Conservation (phyloP, 768 basidiomycete species). For the Panellus pusillus region DNA sequence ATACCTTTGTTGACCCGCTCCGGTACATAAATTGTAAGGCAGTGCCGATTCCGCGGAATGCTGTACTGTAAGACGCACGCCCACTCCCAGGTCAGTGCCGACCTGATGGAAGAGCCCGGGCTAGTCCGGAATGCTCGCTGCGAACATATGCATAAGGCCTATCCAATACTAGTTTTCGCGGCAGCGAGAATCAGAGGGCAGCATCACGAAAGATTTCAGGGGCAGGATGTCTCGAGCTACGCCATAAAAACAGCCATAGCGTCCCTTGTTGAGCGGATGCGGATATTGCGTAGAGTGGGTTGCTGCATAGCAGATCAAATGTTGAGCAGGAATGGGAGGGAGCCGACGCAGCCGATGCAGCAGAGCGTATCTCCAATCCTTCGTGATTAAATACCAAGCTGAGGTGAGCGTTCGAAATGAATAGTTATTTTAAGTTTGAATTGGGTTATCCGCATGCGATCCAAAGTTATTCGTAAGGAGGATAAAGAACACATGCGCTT, state of each 20-base stretch:
- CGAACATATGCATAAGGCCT: no score
- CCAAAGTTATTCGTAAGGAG: slow-evolving; percentile 39
- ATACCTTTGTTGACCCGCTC: no score
- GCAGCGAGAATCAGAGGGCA: background rate
- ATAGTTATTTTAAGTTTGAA: slow-evolving; percentile 58
- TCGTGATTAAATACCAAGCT: slow-evolving; percentile 19
- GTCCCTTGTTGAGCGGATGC: slow-evolving; percentile 76
- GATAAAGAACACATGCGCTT: slow-evolving; percentile 19
- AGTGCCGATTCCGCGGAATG: no score
- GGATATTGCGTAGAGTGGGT: slow-evolving; percentile 73
- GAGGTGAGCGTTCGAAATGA: slow-evolving; percentile 40
- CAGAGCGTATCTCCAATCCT: background rate
- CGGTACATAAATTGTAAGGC: no score
- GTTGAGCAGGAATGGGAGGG: slow-evolving; percentile 21
- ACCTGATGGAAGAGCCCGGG: no score
- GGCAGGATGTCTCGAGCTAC: slow-evolving; percentile 69
- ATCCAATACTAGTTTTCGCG: background rate
- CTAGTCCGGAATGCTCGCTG: no score
- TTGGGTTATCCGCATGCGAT: slow-evolving; percentile 55
- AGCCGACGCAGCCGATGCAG: background rate
- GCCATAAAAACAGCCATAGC: slow-evolving; percentile 82
- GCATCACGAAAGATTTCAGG: slow-evolving; percentile 38
- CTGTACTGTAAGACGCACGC: no score
- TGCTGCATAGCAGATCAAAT: slow-evolving; percentile 54
- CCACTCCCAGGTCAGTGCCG: no score